These are phyloP conservation scores for Dacryopinax primogenitus DNA, from an alignment of 768 basidiomycete species.

Conservation along the genomic window DNA sequence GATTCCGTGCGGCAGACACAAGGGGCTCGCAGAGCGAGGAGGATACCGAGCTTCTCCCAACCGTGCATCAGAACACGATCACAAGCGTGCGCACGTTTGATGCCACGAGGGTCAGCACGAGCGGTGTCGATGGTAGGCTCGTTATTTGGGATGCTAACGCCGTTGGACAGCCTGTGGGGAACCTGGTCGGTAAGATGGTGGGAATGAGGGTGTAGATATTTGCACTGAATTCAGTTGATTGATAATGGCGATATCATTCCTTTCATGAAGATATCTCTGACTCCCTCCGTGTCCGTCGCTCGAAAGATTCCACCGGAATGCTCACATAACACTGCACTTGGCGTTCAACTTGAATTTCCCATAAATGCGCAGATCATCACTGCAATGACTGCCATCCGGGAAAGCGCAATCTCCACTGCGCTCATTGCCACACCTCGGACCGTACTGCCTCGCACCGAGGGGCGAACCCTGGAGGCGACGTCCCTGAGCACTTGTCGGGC, in stretches of 20 bases:
- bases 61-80: constrained; percentile 97
- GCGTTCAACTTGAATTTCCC: no score
- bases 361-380: no score
- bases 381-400: no score
- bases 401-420: background rate
- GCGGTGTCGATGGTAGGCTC: constrained; percentile 84
- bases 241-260: no score
- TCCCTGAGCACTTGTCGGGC: background rate
- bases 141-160: constrained; percentile 78
- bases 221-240: no score
- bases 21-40: constrained; percentile 41
- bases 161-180: constrained; percentile 30
- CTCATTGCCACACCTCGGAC: background rate
- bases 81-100: constrained; percentile 77
- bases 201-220: constrained; percentile 31
- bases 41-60: constrained; percentile 61
- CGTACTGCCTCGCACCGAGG: background rate
- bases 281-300: no score
- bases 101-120: constrained; percentile 63
- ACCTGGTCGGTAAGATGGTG: constrained; percentile 39
- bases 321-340: no score
- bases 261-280: no score
- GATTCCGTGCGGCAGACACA: constrained; percentile 83
- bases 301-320: no score
- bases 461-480: background rate